Conservation (phyloP, 2,329 filamentous ascomycete species). For the Xylariaceae sp. region DNA sequence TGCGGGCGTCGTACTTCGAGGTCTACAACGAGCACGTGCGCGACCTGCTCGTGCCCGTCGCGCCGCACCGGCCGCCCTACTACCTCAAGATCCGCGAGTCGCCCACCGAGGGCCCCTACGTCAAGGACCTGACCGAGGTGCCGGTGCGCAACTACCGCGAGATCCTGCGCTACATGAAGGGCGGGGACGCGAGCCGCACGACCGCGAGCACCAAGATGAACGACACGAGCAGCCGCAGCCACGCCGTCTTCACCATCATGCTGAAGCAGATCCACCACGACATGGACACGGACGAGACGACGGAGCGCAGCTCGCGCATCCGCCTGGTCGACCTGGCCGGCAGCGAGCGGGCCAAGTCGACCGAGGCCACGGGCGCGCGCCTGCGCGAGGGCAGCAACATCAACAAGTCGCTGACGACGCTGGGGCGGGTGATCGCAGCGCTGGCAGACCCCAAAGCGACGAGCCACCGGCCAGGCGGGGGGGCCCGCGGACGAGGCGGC, state of each 20-base stretch:
- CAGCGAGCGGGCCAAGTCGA: constrained; percentile 89
- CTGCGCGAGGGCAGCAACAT: constrained; percentile 95
- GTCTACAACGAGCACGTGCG: constrained; percentile 99
- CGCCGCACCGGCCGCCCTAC: constrained; percentile 65
- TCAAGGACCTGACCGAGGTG: constrained; percentile 91
- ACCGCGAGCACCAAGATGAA: constrained; percentile 98
- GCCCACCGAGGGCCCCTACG: constrained; percentile 88
- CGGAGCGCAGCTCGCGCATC: constrained; percentile 88
- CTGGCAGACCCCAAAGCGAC: constrained; percentile 62
- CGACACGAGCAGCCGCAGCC: constrained; percentile 91
- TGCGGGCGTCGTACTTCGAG: constrained; percentile 96
- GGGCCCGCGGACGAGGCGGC: too few relatives aligned
- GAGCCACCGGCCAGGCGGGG: too few relatives aligned
- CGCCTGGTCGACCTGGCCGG: constrained; percentile 91
- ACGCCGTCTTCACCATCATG: constrained; percentile 96
- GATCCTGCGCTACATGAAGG: constrained; percentile 83
- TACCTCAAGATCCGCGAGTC: constrained; percentile 98
- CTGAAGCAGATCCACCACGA: constrained; percentile 98
- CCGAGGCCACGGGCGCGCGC: constrained; percentile 85
- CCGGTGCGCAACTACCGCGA: constrained; percentile 82
- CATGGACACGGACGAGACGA: constrained; percentile 94
- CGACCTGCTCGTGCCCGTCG: constrained; percentile 74
- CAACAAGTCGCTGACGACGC: constrained; percentile 95
- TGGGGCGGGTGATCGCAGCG: constrained; percentile 91
- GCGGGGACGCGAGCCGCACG: constrained; percentile 81